phyloP scores from a whole-genome alignment of 805 yeast species.

The Teunomyces aglyptinius region DNA sequence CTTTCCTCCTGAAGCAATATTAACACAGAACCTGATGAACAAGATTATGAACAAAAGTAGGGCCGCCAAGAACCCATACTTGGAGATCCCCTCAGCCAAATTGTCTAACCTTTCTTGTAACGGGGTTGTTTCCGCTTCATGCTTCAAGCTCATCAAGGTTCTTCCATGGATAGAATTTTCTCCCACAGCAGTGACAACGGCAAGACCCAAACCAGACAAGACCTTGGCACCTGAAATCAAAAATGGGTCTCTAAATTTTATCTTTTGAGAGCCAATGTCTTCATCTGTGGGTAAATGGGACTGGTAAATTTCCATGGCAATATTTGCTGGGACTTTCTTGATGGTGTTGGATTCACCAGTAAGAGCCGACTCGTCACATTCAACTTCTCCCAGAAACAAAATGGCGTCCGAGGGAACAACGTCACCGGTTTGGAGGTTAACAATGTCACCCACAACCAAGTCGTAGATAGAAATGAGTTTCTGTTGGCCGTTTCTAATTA shows the following conservation, averaged over 20 bases:
- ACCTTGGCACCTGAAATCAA: slow-evolving; percentile 90
- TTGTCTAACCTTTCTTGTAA: slow-evolving; percentile 76
- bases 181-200: slow-evolving; percentile 89
- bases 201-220: slow-evolving; percentile 81
- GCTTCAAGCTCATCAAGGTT: slow-evolving; percentile 76
- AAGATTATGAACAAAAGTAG: slow-evolving; percentile 74
- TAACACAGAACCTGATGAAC: slow-evolving; percentile 68
- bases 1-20: slow-evolving; percentile 52
- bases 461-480: slow-evolving; percentile 68
- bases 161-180: slow-evolving; percentile 85
- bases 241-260: slow-evolving; percentile 67
- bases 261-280: slow-evolving; percentile 41
- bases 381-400: slow-evolving; percentile 69
- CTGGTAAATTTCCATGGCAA: slow-evolving; percentile 34
- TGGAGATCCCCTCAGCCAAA: slow-evolving; percentile 92
- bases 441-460: slow-evolving; percentile 81
- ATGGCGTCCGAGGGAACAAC: slow-evolving; percentile 87
- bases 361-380: slow-evolving; percentile 87
- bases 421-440: slow-evolving; percentile 88
- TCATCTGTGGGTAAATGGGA: slow-evolving; percentile 24
- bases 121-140: slow-evolving; percentile 84
- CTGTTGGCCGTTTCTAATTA: slow-evolving; percentile 70
- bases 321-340: slow-evolving; percentile 57
- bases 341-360: slow-evolving; percentile 94
- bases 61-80: slow-evolving; percentile 87